A percentile compares a stretch with the other conserved stretches of the same genome.
Evolutionary conservation across 495 filamentous ascomycete species (phyloP).

Genomic region (Neurospora sp.): DNA sequence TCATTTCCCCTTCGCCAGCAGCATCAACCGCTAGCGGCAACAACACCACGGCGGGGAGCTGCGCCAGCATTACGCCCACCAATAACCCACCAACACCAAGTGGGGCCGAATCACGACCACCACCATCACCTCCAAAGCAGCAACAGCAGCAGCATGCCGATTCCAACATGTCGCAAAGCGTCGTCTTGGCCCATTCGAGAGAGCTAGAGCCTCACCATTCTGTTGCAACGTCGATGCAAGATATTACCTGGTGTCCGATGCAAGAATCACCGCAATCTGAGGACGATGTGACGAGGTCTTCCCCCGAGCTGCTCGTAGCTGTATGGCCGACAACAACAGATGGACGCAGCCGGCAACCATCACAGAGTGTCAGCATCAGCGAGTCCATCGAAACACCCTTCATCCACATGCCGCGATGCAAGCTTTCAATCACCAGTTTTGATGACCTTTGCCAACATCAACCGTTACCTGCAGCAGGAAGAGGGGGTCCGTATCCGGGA

Average conservation of each 20-base stretch:
- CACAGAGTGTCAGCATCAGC: not conserved
- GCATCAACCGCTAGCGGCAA: not conserved
- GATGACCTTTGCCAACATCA: not conserved
- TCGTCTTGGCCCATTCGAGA: not conserved
- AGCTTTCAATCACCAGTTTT: conserved; percentile 7
- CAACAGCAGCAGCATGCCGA: not conserved
- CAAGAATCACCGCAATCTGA: not conserved
- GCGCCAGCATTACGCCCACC: not conserved
- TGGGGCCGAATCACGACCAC: not conserved
- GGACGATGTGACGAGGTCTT: not conserved
- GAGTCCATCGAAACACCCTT: not conserved
- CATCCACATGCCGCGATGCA: conserved; percentile 18
- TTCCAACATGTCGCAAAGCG: not conserved
- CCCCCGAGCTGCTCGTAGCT: not conserved
- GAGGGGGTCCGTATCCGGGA: not conserved
- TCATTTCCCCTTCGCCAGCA: not conserved
- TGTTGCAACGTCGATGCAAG: not conserved
- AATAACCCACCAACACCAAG: not conserved
- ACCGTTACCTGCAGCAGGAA: not conserved
- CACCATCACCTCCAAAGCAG: not conserved
- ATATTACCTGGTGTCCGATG: not conserved
- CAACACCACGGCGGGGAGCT: not conserved
- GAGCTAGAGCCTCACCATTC: not conserved
- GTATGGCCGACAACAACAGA: not conserved
- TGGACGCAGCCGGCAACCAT: not conserved